Evolutionary conservation across 257 asterid genomes (phyloP), one percentile per base, ranked within the genome.

Genomic region (Leonotis leonurus): DNA sequence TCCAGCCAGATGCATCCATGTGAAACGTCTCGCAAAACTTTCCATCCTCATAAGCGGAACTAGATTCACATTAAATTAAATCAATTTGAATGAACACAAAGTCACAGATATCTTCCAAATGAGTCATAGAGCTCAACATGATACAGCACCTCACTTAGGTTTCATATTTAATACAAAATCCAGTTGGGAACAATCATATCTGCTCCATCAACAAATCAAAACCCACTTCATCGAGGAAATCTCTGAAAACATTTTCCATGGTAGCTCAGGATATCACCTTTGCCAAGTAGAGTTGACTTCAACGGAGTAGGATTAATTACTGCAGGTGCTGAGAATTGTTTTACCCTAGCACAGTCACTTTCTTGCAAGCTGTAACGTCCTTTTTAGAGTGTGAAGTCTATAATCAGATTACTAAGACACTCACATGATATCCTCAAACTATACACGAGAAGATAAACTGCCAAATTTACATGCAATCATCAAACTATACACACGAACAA

Each of bases 1-100:
- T 93, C 99, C 99, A 93, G 68, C 99, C 99, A 67, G 97, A 83
- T 76, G 86, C 81, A 73, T 76, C 82, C 70, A 80, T 56, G 80
- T 93, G 99, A 79, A 89, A 93, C 9, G 88, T 76, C 78, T 90
- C 96, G 60, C 99, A 93, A 73, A 89, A 93, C 39, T 83, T 93
- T 32, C 95, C 97, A 32, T 90, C 95, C 73, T 89, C 95, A 55
- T 93, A 93, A 39, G 85, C 93, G 65, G 87, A 69, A 67, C 99
- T 93, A 65, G 50, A 76, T 43, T 57, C 37, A 39, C 40, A 71
- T 50, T 62, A 51, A 30, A 66, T 63, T 57, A 62, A 66, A 66
- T 70, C 60, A 71, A 46, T 52, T 44, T 64, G 46, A 56, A 54
- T 41, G 46, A 14, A 22, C 52, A 67, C 25, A 27, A 27, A 27